Evolutionary conservation across 768 basidiomycete species (phyloP), one percentile per base, ranked within the genome.

Genomic region (Mycena amicta): DNA sequence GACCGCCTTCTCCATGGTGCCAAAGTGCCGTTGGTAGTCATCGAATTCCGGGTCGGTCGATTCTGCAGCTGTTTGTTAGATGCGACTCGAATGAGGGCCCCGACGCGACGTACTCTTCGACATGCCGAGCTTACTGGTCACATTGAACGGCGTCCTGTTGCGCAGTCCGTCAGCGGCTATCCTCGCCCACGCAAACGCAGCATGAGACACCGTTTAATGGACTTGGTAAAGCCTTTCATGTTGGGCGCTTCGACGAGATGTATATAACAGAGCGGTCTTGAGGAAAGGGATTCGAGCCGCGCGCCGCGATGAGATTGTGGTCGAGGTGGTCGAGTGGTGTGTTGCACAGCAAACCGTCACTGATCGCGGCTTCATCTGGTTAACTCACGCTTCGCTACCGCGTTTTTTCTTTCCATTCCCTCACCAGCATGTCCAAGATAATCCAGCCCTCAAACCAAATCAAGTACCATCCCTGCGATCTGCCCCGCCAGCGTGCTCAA

Each of bases 391-490:
- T 37, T 37, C 33, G 33, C 33, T 37, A 8, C 33, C 33, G 33
- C 33, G 8, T 37, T 46, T 55, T 29, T 52, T 33, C 20, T 54
- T 53, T 53, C 55, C 51, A 41, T 46, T 39, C 41, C 46, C 8
- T 20, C 64, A 28, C 55, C 60, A 68, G 50, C 23, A 83, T 83
- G 81, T 75, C 79, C 28, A 69, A 74, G 56, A 89, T 95, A 63
- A 80, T 93, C 29, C 93, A 94, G 64, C 93, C 93, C 22, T 93
- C 92, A 2, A 90, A 89, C 69, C 93, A 94, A 71, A 95, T 93
- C 73, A 94, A 92, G 92, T 91, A 66, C 66, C 25, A 43, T 5
- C 54, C 30, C 29, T 52, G 25, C 27, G 20, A 11, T 30, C 50
- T 37, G 29, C 43, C 16, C 33, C 27, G 40, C 27, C 15, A 16